phyloP scores from a whole-genome alignment of 345 rosid species.

The Cardamine resedifolia region DNA sequence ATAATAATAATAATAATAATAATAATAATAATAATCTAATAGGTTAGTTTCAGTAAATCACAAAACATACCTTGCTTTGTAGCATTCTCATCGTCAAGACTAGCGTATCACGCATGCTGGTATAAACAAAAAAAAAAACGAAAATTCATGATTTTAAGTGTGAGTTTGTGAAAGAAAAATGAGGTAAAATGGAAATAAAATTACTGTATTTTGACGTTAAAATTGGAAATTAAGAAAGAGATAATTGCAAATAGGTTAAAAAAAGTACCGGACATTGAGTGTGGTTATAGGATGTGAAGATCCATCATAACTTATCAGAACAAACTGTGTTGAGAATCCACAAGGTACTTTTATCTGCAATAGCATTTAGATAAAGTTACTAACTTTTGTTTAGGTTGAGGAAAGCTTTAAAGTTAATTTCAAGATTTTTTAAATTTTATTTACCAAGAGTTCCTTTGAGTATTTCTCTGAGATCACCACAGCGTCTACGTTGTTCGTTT shows the following conservation, averaged over 20 bases:
- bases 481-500: conserved; percentile 46
- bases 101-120: conserved; percentile 70
- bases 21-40: not conserved
- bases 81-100: conserved; percentile 72
- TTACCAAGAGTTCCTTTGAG: conserved; percentile 60
- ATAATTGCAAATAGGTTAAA: not conserved
- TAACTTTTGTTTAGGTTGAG: not conserved
- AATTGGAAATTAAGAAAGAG: not conserved
- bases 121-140: conserved; percentile 19
- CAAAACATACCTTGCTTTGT: conserved; percentile 65
- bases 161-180: not conserved
- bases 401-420: not conserved
- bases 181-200: not conserved
- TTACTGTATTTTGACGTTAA: not conserved
- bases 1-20: too few species aligned
- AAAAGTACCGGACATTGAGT: conserved; percentile 52
- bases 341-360: conserved; percentile 84
- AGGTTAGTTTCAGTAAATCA: not conserved
- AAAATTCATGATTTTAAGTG: not conserved
- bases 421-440: not conserved
- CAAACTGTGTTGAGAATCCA: conserved; percentile 76
- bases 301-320: conserved; percentile 71
- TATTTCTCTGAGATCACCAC: conserved; percentile 58
- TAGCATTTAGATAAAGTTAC: not conserved
- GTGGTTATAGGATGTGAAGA: conserved; percentile 72